phyloP scores from a whole-genome alignment of 2,329 filamentous ascomycete species.

The Aspergillus awamori region DNA sequence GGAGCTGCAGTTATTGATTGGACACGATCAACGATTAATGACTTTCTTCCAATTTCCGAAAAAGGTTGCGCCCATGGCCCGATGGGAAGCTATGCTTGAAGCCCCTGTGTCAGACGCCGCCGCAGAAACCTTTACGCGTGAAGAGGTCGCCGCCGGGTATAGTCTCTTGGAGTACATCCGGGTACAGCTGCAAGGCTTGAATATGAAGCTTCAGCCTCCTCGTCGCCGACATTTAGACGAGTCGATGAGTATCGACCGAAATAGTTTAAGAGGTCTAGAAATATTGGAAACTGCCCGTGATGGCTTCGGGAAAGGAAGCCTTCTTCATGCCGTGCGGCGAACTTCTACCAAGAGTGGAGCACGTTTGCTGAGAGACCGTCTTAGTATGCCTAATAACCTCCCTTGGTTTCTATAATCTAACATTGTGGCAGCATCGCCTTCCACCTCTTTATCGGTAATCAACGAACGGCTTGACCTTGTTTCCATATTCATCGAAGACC shows the following conservation, averaged over 20 bases:
- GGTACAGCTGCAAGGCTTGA: conserved; percentile 73
- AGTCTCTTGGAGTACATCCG: conserved; percentile 83
- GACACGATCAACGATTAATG: conserved; percentile 74
- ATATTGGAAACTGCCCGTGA: conserved; percentile 85
- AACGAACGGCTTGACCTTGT: conserved; percentile 80
- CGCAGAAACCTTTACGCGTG: conserved; percentile 60
- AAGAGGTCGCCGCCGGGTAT: conserved; percentile 76
- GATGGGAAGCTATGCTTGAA: conserved; percentile 80
- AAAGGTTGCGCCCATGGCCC: conserved; percentile 54
- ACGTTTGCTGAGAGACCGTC: conserved; percentile 77
- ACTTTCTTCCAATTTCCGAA: conserved; percentile 64
- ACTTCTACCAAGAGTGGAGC: conserved; percentile 93
- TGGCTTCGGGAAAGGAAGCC: conserved; percentile 74
- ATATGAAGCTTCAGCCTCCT: conserved; percentile 82
- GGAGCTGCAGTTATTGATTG: conserved; percentile 67
- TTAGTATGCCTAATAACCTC: conserved; percentile 57
- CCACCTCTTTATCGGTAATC: conserved; percentile 80
- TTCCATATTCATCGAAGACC: conserved; percentile 68
- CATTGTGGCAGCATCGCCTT: conserved; percentile 66
- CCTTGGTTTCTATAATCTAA: conserved; percentile 9
- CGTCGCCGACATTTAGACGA: conserved; percentile 72
- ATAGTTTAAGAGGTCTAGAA: conserved; percentile 85
- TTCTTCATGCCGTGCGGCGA: conserved; percentile 84
- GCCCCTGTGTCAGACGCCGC: conserved; percentile 62
- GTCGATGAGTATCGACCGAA: conserved; percentile 88